Conservation (phyloP, 331 rosid species). For the Pyracantha coccinea region DNA sequence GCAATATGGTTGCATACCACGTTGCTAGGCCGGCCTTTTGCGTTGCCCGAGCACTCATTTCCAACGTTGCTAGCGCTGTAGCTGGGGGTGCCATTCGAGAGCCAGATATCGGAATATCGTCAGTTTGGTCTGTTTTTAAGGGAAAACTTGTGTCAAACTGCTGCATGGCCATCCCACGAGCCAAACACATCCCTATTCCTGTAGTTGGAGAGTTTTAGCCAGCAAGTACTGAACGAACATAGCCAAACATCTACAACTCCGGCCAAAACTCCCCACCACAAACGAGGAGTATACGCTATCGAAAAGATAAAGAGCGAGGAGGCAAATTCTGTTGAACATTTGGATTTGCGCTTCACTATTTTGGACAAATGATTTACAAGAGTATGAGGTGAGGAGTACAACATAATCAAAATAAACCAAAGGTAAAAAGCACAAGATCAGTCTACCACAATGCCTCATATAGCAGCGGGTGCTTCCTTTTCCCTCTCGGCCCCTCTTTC, state of each 20-base stretch:
- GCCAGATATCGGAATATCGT: neutral
- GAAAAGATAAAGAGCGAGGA: neutral
- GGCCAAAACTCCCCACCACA: neutral
- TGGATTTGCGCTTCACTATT: neutral
- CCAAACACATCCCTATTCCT: neutral
- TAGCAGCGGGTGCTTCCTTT: conserved; percentile 46
- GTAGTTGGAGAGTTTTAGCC: neutral
- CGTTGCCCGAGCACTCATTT: neutral
- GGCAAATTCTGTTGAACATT: neutral
- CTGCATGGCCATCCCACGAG: no score
- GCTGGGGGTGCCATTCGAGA: neutral
- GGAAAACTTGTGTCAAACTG: no score
- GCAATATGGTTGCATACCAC: neutral
- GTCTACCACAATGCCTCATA: conserved; percentile 22
- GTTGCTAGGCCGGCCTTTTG: neutral
- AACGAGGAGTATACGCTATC: no score
- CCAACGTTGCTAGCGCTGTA: neutral
- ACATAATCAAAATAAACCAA: neutral
- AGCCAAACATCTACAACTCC: neutral
- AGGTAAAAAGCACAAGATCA: neutral
- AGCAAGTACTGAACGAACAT: neutral
- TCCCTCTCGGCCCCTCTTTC: conserved; percentile 30
- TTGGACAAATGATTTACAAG: neutral
- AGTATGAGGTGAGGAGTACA: conserved; percentile 2
- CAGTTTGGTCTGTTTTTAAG: neutral